Percentiles rank a stretch among this genome's conserved stretches.
These are phyloP conservation scores for Volvox africanus DNA, from an alignment of 139 green algal genomes.

Conservation along the genomic window DNA sequence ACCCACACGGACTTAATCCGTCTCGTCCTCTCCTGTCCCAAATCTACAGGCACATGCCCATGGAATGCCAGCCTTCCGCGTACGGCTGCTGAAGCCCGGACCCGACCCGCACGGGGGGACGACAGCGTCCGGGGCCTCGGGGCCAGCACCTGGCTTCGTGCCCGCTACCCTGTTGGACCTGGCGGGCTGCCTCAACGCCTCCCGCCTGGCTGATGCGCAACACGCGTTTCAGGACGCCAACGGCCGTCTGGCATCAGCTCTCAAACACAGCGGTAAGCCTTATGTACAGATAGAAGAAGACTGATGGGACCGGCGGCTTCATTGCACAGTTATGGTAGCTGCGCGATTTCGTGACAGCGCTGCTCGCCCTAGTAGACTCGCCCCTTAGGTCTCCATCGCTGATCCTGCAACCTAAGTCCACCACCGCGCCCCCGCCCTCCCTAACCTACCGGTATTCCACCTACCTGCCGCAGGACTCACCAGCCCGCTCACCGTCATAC, in stretches of 20 bases:
- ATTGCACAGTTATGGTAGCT: no score
- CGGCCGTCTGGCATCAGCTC: neutral
- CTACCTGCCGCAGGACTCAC: neutral
- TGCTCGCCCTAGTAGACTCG: no score
- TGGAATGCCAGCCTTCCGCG: slow-evolving; percentile 8
- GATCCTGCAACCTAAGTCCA: no score
- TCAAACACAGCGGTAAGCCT: neutral
- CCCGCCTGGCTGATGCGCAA: neutral
- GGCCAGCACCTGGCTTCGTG: neutral
- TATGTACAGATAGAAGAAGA: no score
- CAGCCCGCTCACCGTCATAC: neutral
- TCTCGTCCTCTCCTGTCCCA: neutral
- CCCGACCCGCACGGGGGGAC: neutral
- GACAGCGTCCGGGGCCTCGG: neutral
- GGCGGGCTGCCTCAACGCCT: slow-evolving; percentile 9
- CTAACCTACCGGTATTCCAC: neutral
- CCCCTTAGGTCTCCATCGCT: no score
- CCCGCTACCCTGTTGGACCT: neutral
- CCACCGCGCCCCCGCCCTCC: neutral
- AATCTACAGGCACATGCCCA: slow-evolving; percentile 8
- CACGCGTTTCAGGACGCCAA: slow-evolving; percentile 41
- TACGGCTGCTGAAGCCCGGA: slow-evolving; percentile 8
- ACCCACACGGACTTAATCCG: neutral
- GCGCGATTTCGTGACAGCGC: no score
- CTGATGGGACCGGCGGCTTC: no score